Conservation (phyloP, 2,329 filamentous ascomycete genomes). For the Ophiostoma perfectum region DNA sequence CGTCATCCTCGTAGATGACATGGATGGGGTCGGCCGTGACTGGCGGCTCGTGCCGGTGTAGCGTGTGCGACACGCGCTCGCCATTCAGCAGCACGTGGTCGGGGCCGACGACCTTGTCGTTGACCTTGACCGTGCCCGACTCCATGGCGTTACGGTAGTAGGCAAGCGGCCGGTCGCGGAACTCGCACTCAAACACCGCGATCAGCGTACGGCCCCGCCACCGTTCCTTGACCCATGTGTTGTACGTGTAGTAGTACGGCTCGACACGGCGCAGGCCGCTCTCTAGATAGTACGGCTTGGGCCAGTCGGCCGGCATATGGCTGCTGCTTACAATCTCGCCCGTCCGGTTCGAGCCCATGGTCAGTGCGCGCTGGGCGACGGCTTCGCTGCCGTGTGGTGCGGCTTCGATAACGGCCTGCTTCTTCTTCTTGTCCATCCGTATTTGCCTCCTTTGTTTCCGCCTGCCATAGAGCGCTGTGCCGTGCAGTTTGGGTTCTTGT, state of each 20-base stretch:
- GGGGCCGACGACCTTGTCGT: constrained; percentile 64
- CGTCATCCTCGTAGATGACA: constrained; percentile 84
- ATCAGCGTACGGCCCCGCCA: constrained; percentile 79
- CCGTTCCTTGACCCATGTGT: constrained; percentile 88
- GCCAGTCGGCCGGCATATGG: constrained; percentile 36
- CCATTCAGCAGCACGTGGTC: constrained; percentile 77
- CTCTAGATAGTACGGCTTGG: constrained; percentile 73
- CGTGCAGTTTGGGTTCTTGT: background rate
- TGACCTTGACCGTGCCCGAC: constrained; percentile 70
- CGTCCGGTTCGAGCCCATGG: constrained; percentile 15
- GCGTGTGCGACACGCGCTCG: constrained; percentile 83
- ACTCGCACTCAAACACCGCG: constrained; percentile 87
- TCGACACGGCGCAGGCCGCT: constrained; percentile 74
- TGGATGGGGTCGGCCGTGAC: constrained; percentile 74
- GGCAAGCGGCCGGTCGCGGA: constrained; percentile 75
- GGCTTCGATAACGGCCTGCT: background rate
- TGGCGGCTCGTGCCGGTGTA: constrained; percentile 93
- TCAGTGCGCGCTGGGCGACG: constrained; percentile 2
- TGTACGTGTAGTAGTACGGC: constrained; percentile 91
- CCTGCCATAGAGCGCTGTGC: constrained; percentile 7
- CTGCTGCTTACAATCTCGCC: background rate
- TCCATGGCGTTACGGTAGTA: constrained; percentile 88
- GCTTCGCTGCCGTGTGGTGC: constrained; percentile 5
- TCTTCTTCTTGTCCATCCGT: constrained; percentile 4
- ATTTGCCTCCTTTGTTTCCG: constrained; percentile 11